Evolutionary conservation across 2,329 filamentous ascomycete genomes (phyloP).

Genomic region (Amylocarpus encephaloides): DNA sequence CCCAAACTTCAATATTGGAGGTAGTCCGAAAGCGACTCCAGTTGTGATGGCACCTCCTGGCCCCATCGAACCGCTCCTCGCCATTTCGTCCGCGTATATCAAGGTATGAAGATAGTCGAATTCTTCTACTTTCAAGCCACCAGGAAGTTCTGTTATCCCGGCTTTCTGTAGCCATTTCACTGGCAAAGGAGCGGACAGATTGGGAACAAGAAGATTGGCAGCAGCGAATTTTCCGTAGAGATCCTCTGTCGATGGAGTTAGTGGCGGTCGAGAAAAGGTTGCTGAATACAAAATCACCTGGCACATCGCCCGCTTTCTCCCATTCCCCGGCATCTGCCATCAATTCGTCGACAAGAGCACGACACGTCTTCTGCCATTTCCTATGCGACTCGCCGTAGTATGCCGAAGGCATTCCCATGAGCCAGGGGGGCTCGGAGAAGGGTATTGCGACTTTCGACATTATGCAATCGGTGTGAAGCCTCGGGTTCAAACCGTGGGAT

Average conservation of each 20-base stretch:
- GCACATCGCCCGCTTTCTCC: conserved; percentile 49
- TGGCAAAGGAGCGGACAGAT: conserved; percentile 62
- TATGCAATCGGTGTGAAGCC: not conserved
- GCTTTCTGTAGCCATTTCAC: conserved; percentile 59
- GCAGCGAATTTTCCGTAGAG: conserved; percentile 59
- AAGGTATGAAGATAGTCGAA: conserved; percentile 66
- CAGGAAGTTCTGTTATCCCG: conserved; percentile 60
- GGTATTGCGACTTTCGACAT: conserved; percentile 40
- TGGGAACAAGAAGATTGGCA: conserved; percentile 64
- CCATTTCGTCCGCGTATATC: conserved; percentile 67
- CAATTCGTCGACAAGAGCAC: conserved; percentile 58
- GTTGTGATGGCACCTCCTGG: conserved; percentile 61
- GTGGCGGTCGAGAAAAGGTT: not conserved
- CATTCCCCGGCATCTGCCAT: conserved; percentile 59
- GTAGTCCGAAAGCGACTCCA: conserved; percentile 66
- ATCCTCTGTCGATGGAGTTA: conserved; percentile 41
- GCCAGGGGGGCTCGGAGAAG: conserved; percentile 68
- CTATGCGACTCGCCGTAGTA: conserved; percentile 63
- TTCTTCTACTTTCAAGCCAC: conserved; percentile 62
- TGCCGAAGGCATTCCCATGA: conserved; percentile 62
- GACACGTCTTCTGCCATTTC: conserved; percentile 61
- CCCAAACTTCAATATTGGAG: conserved; percentile 65
- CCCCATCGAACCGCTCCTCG: conserved; percentile 56
- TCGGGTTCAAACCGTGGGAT: too few relatives aligned
- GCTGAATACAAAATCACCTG: conserved; percentile 8